Evolutionary conservation across 495 filamentous ascomycete genomes (phyloP), one percentile per base, ranked within the genome.

Genomic region (Aspergillus panamensis): DNA sequence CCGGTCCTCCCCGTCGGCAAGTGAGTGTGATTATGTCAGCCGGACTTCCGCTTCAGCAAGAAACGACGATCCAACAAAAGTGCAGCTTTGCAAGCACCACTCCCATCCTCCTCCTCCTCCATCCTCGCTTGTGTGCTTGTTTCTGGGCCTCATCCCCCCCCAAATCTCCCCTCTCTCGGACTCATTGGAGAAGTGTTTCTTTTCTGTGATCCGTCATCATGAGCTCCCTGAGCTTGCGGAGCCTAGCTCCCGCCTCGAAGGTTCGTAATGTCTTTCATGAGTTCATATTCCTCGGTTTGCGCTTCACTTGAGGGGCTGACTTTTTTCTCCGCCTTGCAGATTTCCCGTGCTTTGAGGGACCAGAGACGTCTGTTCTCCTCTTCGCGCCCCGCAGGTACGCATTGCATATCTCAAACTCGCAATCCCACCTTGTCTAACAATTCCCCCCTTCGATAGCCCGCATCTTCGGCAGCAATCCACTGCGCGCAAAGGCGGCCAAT

Each of bases 401-500:
- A 69, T 69, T 68, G 62, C 48, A 33, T 14, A 42, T 54, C 17
- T 35, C 39, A 54, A 60, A 45, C 53, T 49, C 53, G 60, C 56
- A 20, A n/a, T 45, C 49, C 42, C 54, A 52, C 21, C 51, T 51
- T 44, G 54, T 45, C 50, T 55, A 58, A 69, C 72, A 65, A 71
- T 80, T 71, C 74, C 60, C 47, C 55, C 58, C 59, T 62, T 59
- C 60, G 43, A 58, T 56, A 88, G 84, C 88, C 59, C 80, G 87
- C 68, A 91, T 98, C 66, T 91, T 93, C 71, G 83, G 88, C 59
- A 90, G 84, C 75, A 81, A 86, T 60, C 90, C 89, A 48, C 78
- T 97, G 64, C 88, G 92, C 66, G 94, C 92, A 35, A 95, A 93
- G 78, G 93, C 96, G 77, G 90, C 91, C 52, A 87, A 87, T 53